A percentile compares a stretch with the other conserved stretches of the same genome.
phyloP scores from a whole-genome alignment of 345 rosid species.

The Populus alba region DNA sequence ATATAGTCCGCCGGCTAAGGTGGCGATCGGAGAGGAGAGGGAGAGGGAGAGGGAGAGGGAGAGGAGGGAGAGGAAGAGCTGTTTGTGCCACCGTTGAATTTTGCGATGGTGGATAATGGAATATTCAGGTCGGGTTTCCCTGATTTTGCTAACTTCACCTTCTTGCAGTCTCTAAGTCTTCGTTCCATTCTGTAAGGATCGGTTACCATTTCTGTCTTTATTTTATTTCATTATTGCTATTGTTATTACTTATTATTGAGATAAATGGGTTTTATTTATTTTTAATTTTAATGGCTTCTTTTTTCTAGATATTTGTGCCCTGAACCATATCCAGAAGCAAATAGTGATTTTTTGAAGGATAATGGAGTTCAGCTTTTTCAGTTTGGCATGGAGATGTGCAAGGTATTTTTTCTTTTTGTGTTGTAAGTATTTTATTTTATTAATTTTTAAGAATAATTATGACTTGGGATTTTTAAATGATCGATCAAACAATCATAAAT shows the following conservation, averaged over 20 bases:
- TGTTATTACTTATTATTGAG: not conserved
- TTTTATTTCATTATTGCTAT: not conserved
- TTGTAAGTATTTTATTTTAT: too few species aligned
- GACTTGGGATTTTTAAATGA: not conserved
- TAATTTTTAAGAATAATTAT: not conserved
- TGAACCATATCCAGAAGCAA: conserved; percentile 61
- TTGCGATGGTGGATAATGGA: conserved; percentile 64
- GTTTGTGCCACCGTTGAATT: conserved; percentile 70
- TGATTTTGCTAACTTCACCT: conserved; percentile 59
- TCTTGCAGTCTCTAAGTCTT: conserved; percentile 57
- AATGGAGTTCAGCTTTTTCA: conserved; percentile 64
- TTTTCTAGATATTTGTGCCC: conserved; percentile 61
- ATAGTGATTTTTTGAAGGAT: conserved; percentile 49
- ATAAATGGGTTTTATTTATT: not conserved
- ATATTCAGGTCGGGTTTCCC: conserved; percentile 79
- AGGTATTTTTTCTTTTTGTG: conserved; percentile 29
- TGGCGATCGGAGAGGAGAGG: not conserved
- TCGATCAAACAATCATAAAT: not conserved
- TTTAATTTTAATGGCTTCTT: not conserved
- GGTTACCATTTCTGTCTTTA: not conserved
- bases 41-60: not conserved
- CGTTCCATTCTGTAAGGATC: conserved; percentile 60
- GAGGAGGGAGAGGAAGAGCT: conserved; percentile 34
- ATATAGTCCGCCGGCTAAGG: not conserved
- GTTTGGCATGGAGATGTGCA: conserved; percentile 72